Evolutionary conservation across 371 early-diverging fungal species (phyloP).

Genomic region (Syncephalastrum monosporum): DNA sequence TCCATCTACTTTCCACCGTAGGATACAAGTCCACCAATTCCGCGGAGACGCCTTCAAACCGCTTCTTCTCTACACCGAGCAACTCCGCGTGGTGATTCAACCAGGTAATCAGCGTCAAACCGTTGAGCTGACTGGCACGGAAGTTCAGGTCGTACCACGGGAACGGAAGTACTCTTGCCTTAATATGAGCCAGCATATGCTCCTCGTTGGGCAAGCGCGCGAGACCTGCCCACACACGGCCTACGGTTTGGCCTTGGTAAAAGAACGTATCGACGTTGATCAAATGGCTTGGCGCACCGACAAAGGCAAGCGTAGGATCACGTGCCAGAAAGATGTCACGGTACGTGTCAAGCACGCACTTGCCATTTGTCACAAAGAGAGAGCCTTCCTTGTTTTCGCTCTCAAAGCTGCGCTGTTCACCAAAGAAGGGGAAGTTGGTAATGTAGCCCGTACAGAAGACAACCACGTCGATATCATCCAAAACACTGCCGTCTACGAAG

Average conservation of each 20-base stretch:
- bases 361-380: conserved; percentile 14
- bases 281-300: conserved; percentile 24
- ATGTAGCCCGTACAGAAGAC: conserved; percentile 69
- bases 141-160: conserved; percentile 3
- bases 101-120: conserved; percentile 24
- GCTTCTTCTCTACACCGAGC: neutral
- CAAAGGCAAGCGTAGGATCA: conserved; percentile 41
- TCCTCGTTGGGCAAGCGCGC: conserved; percentile 23
- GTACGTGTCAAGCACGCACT: conserved; percentile 24
- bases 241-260: conserved; percentile 34
- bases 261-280: conserved; percentile 23
- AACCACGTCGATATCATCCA: conserved; percentile 56
- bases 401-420: conserved; percentile 17
- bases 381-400: conserved; percentile 1
- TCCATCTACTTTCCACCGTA: no score
- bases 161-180: conserved; percentile 15
- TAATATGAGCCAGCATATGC: conserved; percentile 20
- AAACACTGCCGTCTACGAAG: conserved; percentile 58
- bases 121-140: conserved; percentile 11
- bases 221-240: conserved; percentile 37
- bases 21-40: no score
- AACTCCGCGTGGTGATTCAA: conserved; percentile 33
- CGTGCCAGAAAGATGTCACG: conserved; percentile 32
- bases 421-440: conserved; percentile 50
- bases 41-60: no score